A percentile compares a stretch with the other conserved stretches of the same genome.
Conservation (phyloP, 768 basidiomycete genomes). For the Steccherinum ochraceum region DNA sequence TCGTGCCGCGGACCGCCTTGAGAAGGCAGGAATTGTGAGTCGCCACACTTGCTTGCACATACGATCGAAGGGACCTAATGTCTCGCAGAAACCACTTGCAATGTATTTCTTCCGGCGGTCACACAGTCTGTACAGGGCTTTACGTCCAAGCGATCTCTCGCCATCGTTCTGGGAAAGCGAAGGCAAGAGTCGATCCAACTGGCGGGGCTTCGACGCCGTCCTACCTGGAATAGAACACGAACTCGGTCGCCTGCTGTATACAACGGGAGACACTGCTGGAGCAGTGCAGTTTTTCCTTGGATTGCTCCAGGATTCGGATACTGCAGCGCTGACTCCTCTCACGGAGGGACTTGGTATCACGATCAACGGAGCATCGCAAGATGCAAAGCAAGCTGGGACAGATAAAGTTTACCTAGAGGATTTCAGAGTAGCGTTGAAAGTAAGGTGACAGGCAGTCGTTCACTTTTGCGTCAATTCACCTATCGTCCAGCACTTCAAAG, state of each 20-base stretch:
- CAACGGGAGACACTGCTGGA: constrained; percentile 73
- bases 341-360: constrained; percentile 16
- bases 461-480: background rate
- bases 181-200: constrained; percentile 33
- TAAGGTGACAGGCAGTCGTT: constrained; percentile 26
- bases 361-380: constrained; percentile 8
- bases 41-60: background rate
- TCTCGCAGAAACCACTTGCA: constrained; percentile 73
- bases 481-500: constrained; percentile 58
- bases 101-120: constrained; percentile 76
- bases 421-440: constrained; percentile 80
- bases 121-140: constrained; percentile 50
- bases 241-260: constrained; percentile 80
- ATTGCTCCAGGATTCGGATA: constrained; percentile 48
- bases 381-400: constrained; percentile 15
- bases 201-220: constrained; percentile 53
- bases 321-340: constrained; percentile 6
- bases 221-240: constrained; percentile 75
- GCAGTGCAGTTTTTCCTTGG: constrained; percentile 77
- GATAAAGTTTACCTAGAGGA: constrained; percentile 81
- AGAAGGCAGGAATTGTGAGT: constrained; percentile 81
- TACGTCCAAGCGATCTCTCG: constrained; percentile 54
- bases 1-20: constrained; percentile 66
- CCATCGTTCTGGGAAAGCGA: constrained; percentile 81
- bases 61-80: constrained; percentile 1